phyloP scores from a whole-genome alignment of 164 flowering plant species.

The Amborella trichopoda region DNA sequence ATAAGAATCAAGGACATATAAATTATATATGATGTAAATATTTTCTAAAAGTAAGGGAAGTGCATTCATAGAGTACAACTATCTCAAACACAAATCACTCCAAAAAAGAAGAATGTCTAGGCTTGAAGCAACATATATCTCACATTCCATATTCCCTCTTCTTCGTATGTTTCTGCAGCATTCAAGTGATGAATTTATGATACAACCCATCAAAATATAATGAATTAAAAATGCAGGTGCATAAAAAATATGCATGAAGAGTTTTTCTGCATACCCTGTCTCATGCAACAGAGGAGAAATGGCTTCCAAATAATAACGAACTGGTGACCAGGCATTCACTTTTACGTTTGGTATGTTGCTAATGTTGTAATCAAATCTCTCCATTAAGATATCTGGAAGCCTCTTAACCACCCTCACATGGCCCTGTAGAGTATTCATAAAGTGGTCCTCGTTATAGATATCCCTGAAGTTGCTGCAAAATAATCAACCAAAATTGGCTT shows the following conservation, averaged over 20 bases:
- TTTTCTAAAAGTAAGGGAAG: no score
- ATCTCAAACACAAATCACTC: background rate
- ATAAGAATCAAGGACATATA: no score
- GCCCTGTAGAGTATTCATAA: constrained; percentile 44
- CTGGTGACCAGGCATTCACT: constrained; percentile 83
- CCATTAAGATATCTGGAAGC: constrained; percentile 70
- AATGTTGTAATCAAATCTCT: constrained; percentile 70
- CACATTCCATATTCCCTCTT: background rate
- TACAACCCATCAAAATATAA: background rate
- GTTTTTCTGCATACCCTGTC: constrained; percentile 30
- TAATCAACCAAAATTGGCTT: no score
- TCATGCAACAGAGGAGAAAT: constrained; percentile 44
- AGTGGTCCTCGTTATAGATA: constrained; percentile 79
- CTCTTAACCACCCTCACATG: constrained; percentile 55
- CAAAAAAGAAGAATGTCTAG: background rate
- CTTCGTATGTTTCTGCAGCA: background rate
- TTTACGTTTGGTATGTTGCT: constrained; percentile 74
- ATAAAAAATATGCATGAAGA: background rate
- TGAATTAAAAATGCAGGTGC: background rate
- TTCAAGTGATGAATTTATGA: background rate
- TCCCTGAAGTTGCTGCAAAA: constrained; percentile 69
- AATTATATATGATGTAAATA: no score
- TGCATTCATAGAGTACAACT: no score
- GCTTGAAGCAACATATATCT: background rate
- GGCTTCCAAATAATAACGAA: constrained; percentile 35